Evolutionary conservation across 2,329 filamentous ascomycete species (phyloP), one percentile per base, ranked within the genome.

Genomic region (Huntiella bhutanensis): DNA sequence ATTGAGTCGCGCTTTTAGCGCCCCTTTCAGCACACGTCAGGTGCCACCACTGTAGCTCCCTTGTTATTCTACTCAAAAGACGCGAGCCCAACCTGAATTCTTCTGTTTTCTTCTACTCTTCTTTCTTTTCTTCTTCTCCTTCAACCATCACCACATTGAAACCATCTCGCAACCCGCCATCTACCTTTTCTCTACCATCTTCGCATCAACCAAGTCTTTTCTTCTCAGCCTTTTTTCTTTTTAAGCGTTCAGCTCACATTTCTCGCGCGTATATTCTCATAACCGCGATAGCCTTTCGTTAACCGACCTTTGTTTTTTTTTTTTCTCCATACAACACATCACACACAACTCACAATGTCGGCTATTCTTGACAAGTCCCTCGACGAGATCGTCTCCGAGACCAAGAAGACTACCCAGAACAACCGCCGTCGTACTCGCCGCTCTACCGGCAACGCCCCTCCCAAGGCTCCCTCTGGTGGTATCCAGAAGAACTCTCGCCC

Each of bases 291-390:
- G 17, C 39, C 34, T 16, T 8, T 37, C 16, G 11, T 28, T 33
- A 38, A 15, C 41, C 41, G 32, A 15, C 33, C 17, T 8, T 16
- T 34, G 19, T 43, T 41, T 47, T 45, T 43, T 40, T 19, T 45
- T 34, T 7, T 12, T 36, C 33, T 43, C 39, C 43, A 45, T 45
- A 51, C 49, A 49, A 39, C 44, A 51, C 39, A 36, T 45, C 45
- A 49, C 28, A 33, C 39, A 51, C 41, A 47, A 49, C 33, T 58
- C 64, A 80, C 56, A 55, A 93, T 94, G 86, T 84, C 85, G 70
- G 80, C 77, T 69, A 95, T 95, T 70, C 82, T 98, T 60, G 86
- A 95, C 64, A 80, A 92, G 70, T 87, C 86, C 69, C 83, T 98
- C 55, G 91, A 96, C 64, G 86, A 95, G 68, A 95, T 98, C 66